These are phyloP conservation scores for Mucor sp. DNA, from an alignment of 371 early-diverging fungal genomes.

Conservation along the genomic window DNA sequence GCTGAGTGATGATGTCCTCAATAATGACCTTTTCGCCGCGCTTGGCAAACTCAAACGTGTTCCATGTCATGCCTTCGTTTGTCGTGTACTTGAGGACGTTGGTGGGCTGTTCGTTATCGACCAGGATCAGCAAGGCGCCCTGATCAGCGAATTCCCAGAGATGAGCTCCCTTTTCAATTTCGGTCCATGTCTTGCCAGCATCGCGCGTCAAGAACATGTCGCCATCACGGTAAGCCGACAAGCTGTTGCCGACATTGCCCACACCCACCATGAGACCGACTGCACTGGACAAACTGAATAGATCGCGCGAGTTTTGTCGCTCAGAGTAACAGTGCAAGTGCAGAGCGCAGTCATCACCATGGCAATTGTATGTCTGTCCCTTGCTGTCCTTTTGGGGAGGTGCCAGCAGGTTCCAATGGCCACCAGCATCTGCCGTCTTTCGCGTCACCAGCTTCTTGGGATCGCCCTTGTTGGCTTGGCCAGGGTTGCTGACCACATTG, in stretches of 20 bases:
- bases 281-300: constrained; percentile 78
- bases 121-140: constrained; percentile 73
- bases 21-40: constrained; percentile 55
- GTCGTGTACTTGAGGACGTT: constrained; percentile 65
- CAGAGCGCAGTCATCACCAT: constrained; percentile 56
- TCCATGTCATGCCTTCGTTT: constrained; percentile 71
- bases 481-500: constrained; percentile 79
- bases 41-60: constrained; percentile 53
- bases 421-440: constrained; percentile 89
- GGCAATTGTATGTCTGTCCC: constrained; percentile 32
- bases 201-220: constrained; percentile 87
- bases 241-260: constrained; percentile 82
- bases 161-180: constrained; percentile 74
- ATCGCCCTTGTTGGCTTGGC: constrained; percentile 54
- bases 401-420: constrained; percentile 63
- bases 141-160: constrained; percentile 89
- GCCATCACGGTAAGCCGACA: constrained; percentile 69
- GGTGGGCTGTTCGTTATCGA: constrained; percentile 76
- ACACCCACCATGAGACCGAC: constrained; percentile 92
- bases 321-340: constrained; percentile 86
- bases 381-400: constrained; percentile 59
- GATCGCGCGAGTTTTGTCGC: constrained; percentile 72
- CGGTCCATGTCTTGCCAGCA: constrained; percentile 79
- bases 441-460: constrained; percentile 59
- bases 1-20: constrained; percentile 70